Base-by-base conservation (phyloP, 768 basidiomycete species). In the Suillus tomentosus region DNA sequence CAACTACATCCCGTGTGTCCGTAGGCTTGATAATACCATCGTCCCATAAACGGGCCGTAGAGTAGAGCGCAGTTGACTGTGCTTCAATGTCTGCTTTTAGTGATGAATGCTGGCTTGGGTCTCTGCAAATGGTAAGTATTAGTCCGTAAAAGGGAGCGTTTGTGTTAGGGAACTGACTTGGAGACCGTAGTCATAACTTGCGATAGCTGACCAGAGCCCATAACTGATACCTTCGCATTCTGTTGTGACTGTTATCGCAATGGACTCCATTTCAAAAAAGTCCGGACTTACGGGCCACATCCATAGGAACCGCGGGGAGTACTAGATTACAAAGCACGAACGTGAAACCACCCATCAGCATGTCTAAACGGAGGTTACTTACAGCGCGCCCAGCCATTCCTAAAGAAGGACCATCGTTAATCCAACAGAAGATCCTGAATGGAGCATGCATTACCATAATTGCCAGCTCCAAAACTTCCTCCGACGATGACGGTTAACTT, bases 361-460 rank as follows among this genome's bases (percentile, higher is more conserved):
- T 54, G 5, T 19, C 34, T 36, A 51, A 42, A 51, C 36, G 40
- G 24, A 58, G 57, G 57, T 42, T 24, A 39, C 91, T 80, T 74
- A 96, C 94, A 65, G 95, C 92, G 62, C 95, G 83, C 22, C 95
- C 95, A 66, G 93, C 89, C 95, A 96, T 96, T 24, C 94, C 93
- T 94, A 66, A 31, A 43, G 19, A 61, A 57, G 45, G 59, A 62
- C 60, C 14, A 62, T 62, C 48, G 48, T 71, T 55, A 69, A 67
- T 66, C 42, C 3, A 19, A 58, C 3, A 58, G 57, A 58, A 42
- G 24, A 8, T 58, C 24, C 57, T 31, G 11, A 13, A 58, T 58
- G 10, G 9, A 58, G 39, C 34, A 58, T 48, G 39, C 47, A 66
- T 59, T 48, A 91, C 94, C 95, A 70, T 98, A 98, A 76, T 96